A percentile compares a stretch with the other conserved stretches of the same genome.
Evolutionary conservation across 2,329 filamentous ascomycete species (phyloP).

Genomic region (Fusarium penzigii): DNA sequence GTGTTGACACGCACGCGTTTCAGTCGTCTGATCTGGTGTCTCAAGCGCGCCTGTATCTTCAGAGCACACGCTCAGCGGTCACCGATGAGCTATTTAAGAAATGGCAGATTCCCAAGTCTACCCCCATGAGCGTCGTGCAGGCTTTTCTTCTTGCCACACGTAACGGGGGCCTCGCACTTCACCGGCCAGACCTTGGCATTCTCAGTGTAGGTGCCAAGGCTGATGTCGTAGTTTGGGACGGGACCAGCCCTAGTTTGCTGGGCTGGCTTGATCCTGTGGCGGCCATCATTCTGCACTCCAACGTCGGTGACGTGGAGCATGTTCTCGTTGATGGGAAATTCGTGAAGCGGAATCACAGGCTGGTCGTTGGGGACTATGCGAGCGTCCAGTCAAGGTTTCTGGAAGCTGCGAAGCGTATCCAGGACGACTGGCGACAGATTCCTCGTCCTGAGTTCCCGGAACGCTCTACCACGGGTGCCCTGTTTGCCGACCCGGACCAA

Average conservation of each 20-base stretch:
- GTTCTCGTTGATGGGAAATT: slow-evolving; percentile 7
- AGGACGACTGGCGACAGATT: too few relatives aligned
- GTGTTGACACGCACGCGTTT: slow-evolving; percentile 52
- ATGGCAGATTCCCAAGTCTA: slow-evolving; percentile 34
- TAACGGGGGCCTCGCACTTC: slow-evolving; percentile 48
- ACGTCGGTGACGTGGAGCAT: slow-evolving; percentile 5
- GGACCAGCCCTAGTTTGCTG: background rate
- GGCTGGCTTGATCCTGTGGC: slow-evolving; percentile 3
- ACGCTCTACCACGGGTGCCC: too few relatives aligned
- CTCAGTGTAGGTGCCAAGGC: slow-evolving; percentile 2
- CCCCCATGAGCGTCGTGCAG: slow-evolving; percentile 51
- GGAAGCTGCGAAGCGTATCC: too few relatives aligned
- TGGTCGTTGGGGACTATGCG: background rate
- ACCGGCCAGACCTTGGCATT: slow-evolving; percentile 46
- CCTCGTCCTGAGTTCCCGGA: too few relatives aligned
- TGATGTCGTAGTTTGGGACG: background rate
- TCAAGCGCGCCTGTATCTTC: slow-evolving; percentile 53
- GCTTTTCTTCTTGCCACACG: slow-evolving; percentile 54
- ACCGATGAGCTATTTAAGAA: slow-evolving; percentile 34
- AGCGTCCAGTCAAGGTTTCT: background rate
- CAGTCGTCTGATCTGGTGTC: slow-evolving; percentile 46
- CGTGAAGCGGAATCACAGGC: slow-evolving; percentile 7
- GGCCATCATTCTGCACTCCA: slow-evolving; percentile 5
- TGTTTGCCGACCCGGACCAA: too few relatives aligned
- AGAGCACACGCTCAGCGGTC: slow-evolving; percentile 40